Evolutionary conservation across 2,329 filamentous ascomycete species (phyloP).

Genomic region (Trichoderma atrobrunneum): DNA sequence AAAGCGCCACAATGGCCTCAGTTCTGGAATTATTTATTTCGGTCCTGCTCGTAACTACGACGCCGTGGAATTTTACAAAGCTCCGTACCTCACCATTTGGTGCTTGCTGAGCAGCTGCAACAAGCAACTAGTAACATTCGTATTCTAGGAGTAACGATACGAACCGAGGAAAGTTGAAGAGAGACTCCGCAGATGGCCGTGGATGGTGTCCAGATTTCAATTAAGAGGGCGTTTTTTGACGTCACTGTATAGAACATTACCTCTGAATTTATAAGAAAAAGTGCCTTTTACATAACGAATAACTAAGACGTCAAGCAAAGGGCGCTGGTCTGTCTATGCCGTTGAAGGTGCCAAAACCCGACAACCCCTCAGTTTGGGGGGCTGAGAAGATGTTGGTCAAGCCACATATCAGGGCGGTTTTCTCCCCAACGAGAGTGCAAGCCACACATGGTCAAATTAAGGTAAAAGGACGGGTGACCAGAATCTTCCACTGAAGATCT

Average conservation of each 20-base stretch:
- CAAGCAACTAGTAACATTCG: not conserved
- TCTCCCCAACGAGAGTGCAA: not conserved
- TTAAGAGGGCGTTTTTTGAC: not conserved
- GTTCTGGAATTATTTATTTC: not conserved
- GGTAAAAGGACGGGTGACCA: not conserved
- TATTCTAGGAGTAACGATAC: not conserved
- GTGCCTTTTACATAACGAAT: not conserved
- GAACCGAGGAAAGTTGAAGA: not conserved
- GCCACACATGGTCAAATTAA: constrained; percentile 7
- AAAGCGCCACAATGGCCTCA: not conserved
- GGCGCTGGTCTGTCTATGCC: not conserved
- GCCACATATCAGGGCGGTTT: not conserved
- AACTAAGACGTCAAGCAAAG: not conserved
- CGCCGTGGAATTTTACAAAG: not conserved
- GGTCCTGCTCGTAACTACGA: constrained; percentile 1
- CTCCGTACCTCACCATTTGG: not conserved
- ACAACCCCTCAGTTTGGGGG: not conserved
- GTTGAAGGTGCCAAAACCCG: not conserved
- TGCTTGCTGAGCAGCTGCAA: not conserved
- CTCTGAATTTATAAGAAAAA: not conserved
- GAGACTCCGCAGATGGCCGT: not conserved
- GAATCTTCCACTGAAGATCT: constrained; percentile 9
- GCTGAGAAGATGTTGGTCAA: not conserved
- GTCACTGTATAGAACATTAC: not conserved
- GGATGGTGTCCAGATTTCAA: not conserved